These are phyloP conservation scores for Rhytidiadelphus loreus DNA, from an alignment of 225 moss, liverwort and hornwort species.

Conservation along the genomic window DNA sequence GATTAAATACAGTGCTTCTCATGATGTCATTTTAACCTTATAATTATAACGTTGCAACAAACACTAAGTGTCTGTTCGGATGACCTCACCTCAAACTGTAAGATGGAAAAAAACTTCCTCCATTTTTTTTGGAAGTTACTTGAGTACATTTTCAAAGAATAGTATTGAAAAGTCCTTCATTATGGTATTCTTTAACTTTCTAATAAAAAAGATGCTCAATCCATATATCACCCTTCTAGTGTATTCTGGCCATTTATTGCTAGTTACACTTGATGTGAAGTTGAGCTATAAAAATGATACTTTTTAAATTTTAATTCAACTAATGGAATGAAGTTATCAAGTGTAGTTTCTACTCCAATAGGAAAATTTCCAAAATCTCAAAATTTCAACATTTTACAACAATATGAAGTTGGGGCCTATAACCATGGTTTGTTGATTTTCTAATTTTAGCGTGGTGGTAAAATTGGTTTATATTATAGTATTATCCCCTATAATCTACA, in stretches of 20 bases:
- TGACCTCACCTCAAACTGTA: background rate
- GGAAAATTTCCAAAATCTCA: background rate
- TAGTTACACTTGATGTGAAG: background rate
- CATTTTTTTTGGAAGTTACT: background rate
- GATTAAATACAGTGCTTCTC: background rate
- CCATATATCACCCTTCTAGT: rapidly evolving
- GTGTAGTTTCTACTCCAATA: background rate
- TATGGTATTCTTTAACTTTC: background rate
- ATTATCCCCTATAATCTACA: background rate
- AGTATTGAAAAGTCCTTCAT: background rate
- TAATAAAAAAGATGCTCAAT: background rate
- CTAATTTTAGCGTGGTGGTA: background rate
- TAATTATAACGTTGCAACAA: rapidly evolving
- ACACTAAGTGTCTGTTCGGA: rapidly evolving
- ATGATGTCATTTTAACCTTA: background rate
- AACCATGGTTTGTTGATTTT: background rate
- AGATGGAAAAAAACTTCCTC: background rate
- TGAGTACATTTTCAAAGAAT: background rate
- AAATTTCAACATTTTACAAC: background rate
- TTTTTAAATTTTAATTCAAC: background rate
- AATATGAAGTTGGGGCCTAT: background rate
- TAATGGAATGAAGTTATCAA: background rate
- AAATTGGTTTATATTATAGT: background rate
- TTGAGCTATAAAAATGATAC: background rate
- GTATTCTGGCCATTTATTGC: background rate